Evolutionary conservation across 331 rosid genomes (phyloP), one percentile per base, ranked within the genome.

Genomic region (Cydonia oblonga): DNA sequence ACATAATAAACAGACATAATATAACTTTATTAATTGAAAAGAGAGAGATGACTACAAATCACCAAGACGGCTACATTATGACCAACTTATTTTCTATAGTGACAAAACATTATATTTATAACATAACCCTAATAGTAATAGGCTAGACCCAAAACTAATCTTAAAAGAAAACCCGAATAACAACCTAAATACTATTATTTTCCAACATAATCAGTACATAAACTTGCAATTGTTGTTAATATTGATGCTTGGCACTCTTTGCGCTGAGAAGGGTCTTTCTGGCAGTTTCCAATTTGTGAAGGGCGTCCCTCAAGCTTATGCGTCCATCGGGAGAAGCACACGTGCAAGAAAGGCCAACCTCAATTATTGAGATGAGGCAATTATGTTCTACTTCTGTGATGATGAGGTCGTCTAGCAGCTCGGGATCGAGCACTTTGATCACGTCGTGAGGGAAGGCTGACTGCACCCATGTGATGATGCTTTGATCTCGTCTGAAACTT

Each of bases 271-370:
- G 84, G 69, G 83, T 74, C 13, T 83, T 79, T 62, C 76, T 84
- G 1, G 83, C 70, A 68, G 78, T 29, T 75, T 76, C 29, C 12
- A 91, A 78, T 69, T 87, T 71, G 35, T 74, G 62, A 63, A 84
- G 76, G 35, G 73, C 92, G 25, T 68, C 80, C 68, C 81, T 87
- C 62, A 84, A 69, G 83, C 78, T 74, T 57, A 84, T 69, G 71
- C 92, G 90, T 22, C 64, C 83, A 54, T 85, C 85, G 32, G 84
- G 83, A 20, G 72, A 79, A 51, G 78, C 79, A n/a, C 26, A 77
- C 12, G 87, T 73, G 78, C 97, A 88, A n/a, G 89, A 87, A 44
- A 90, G 64, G 16, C 81, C 96, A 52, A 85, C 74, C 52, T 85
- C 81, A 1, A 85, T 23, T 29, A 90, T 56, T 74, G 75, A 73